phyloP scores from a whole-genome alignment of 805 yeast genomes.

The Candida glaebosa region DNA sequence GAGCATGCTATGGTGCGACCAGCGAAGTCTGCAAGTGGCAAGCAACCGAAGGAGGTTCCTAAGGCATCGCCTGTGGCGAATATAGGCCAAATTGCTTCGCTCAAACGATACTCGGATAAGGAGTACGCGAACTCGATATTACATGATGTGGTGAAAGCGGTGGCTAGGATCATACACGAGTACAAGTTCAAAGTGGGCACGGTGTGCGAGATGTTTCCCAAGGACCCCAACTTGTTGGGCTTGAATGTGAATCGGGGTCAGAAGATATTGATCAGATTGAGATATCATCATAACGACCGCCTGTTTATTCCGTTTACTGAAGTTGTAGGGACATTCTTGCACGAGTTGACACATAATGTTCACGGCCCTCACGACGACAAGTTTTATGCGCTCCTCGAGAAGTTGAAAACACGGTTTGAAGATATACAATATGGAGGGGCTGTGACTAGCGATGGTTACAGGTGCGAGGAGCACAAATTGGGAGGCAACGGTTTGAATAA shows the following conservation, averaged over 20 bases:
- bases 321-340: constrained; percentile 79
- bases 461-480: constrained; percentile 45
- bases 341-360: constrained; percentile 80
- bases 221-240: constrained; percentile 62
- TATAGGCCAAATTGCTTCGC: constrained; percentile 34
- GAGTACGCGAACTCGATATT: constrained; percentile 48
- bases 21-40: constrained; percentile 3
- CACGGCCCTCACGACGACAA: constrained; percentile 75
- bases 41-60: constrained; percentile 7
- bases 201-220: constrained; percentile 81
- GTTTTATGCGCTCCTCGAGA: constrained; percentile 66
- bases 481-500: constrained; percentile 26
- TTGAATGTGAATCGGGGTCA: constrained; percentile 77
- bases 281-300: constrained; percentile 51
- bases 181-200: constrained; percentile 62
- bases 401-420: constrained; percentile 49
- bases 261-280: constrained; percentile 66
- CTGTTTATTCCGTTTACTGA: constrained; percentile 62
- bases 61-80: constrained; percentile 35
- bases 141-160: constrained; percentile 64
- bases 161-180: constrained; percentile 75
- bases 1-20: constrained; percentile 13
- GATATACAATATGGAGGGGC: constrained; percentile 40
- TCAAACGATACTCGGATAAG: constrained; percentile 32
- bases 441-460: constrained; percentile 42